Evolutionary conservation across 2,329 filamentous ascomycete species (phyloP), one percentile per base, ranked within the genome.

Genomic region (Tricladium varicosporioides): DNA sequence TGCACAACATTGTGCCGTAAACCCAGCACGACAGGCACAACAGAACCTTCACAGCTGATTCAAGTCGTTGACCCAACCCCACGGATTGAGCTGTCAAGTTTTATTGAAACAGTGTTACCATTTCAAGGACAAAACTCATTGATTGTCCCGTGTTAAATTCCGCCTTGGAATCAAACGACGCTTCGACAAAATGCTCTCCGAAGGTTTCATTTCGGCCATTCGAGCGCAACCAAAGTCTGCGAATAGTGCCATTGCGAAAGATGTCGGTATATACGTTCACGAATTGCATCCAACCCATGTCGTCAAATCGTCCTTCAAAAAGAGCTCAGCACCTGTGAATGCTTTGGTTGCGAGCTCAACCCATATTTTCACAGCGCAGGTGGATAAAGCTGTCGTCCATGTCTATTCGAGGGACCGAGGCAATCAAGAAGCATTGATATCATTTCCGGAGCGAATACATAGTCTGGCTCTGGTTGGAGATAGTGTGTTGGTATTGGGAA

Each of bases 341-440:
- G 88, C 90, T 65, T 77, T 99, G 54, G 92, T 91, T 31, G 81
- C 92, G 65, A 95, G 82, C 73, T 79, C 83, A 46, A 87, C 87
- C 16, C 94, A 99, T 71, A 80, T 97, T 48, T 99, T 96, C 71
- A 88, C 92, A 3, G 93, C 91, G 3, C 94, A 99, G 72, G 82
- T 88, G 50, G 92, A 92, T 63, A 97, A 96, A 73, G 91, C 92
- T 0, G 89, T 96, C 44, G 82, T 99, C 1, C 91, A 97, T 74
- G 91, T 99, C 54, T 99, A 97, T 74, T 92, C 84, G 57, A 83
- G 92, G 54, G 80, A 86, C 57, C 89, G 89, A 61, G 89, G 89
- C 27, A 94, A 89, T 66, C 92, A 97, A 70, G 93, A 97, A 74
- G 89, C 91, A 5, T 82, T 91, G 15, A 85, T 97, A 16, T 88